Conservation (phyloP, 331 rosid genomes). For the Pyrus hybrid region DNA sequence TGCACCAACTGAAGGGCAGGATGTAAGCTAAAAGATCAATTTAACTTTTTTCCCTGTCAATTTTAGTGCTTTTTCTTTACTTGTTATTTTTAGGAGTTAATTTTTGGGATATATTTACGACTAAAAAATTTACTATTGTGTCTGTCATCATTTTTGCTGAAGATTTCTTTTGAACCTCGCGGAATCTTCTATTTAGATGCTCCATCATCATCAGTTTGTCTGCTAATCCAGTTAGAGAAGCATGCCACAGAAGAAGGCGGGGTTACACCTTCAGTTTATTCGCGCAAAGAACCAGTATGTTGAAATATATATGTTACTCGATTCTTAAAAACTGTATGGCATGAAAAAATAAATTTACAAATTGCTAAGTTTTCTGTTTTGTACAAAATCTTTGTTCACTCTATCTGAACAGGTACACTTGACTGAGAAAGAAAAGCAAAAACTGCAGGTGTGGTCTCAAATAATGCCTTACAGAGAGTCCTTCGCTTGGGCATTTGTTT, state of each 20-base stretch:
- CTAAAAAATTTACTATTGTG: slow-evolving; percentile 7
- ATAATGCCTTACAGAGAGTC: slow-evolving; percentile 99
- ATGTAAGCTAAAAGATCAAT: slow-evolving; percentile 45
- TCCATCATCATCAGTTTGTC: slow-evolving; percentile 90
- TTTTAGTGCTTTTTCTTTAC: background rate
- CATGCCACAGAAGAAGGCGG: slow-evolving; percentile 98
- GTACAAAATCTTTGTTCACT: slow-evolving; percentile 10
- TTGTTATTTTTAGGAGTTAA: background rate
- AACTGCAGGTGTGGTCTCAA: slow-evolving; percentile 99
- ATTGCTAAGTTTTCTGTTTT: background rate
- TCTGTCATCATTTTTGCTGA: slow-evolving; percentile 31
- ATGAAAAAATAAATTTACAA: background rate
- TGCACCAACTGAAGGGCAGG: slow-evolving; percentile 61
- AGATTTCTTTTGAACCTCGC: slow-evolving; percentile 47
- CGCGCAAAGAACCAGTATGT: slow-evolving; percentile 94
- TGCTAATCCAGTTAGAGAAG: slow-evolving; percentile 93
- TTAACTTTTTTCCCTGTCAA: background rate
- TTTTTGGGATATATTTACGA: background rate
- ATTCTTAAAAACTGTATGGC: background rate
- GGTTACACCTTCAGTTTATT: slow-evolving; percentile 83
- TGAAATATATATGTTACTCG: background rate
- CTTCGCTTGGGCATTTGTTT: slow-evolving; percentile 93
- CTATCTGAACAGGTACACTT: slow-evolving; percentile 63
- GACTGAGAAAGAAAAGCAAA: slow-evolving; percentile 95
- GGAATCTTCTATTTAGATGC: slow-evolving; percentile 86